phyloP scores from a whole-genome alignment of 176 grass and related monocot genomes.

The Luzula sylvatica region DNA sequence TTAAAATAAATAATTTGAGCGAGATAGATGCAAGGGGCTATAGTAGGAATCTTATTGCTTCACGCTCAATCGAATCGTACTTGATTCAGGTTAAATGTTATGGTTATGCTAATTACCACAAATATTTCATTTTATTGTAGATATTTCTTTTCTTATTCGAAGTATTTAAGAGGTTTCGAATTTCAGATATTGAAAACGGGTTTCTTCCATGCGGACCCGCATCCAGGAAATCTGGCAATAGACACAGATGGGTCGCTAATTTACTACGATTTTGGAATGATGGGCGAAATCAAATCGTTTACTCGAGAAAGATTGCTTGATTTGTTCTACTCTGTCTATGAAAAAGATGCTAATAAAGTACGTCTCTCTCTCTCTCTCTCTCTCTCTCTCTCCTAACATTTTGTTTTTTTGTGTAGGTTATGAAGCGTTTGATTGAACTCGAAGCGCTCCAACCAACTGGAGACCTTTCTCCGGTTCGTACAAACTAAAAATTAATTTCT shows the following conservation, averaged over 20 bases:
- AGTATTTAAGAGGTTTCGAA: conserved; percentile 1
- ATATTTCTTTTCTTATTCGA: neutral
- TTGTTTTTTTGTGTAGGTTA: conserved; percentile 51
- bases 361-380: neutral
- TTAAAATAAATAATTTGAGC: conserved; percentile 79
- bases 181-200: conserved; percentile 86
- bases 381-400: neutral
- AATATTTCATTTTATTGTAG: conserved; percentile 12
- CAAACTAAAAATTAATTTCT: conserved; percentile 15
- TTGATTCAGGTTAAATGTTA: conserved; percentile 68
- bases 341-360: conserved; percentile 98
- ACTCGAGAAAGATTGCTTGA: conserved; percentile 85
- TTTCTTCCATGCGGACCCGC: conserved; percentile 96
- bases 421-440: conserved; percentile 83
- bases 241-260: conserved; percentile 76
- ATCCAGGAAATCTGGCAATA: conserved; percentile 95
- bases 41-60: conserved; percentile 70
- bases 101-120: conserved; percentile 11
- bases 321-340: conserved; percentile 91
- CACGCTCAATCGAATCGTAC: conserved; percentile 87
- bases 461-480: conserved; percentile 80
- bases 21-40: conserved; percentile 58
- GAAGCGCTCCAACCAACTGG: conserved; percentile 87
- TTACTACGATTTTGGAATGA: conserved; percentile 99
- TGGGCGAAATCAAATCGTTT: conserved; percentile 98